Evolutionary conservation across 169 alveolate genomes (phyloP).

Genomic region (Cryptosporidium felis): DNA sequence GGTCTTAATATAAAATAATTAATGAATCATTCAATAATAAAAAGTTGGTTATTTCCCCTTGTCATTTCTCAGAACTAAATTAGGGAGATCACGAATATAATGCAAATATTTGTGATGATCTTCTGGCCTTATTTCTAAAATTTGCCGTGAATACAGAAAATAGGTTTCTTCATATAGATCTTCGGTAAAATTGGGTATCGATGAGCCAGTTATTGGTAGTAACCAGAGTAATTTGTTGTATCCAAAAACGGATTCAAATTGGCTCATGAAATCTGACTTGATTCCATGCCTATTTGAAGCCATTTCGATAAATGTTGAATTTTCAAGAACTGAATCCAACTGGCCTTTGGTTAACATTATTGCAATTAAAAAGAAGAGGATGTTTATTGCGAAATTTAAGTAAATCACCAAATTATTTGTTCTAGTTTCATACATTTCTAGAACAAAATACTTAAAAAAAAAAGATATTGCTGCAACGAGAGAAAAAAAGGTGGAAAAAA

Average conservation of each 20-base stretch:
- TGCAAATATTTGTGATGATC: neutral
- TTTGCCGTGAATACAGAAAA: neutral
- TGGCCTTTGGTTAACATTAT: constrained; percentile 58
- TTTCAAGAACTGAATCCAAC: constrained; percentile 51
- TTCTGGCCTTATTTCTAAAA: constrained; percentile 3
- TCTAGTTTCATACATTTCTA: neutral
- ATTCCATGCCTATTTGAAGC: constrained; percentile 65
- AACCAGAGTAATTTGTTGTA: constrained; percentile 60
- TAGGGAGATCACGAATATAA: no score
- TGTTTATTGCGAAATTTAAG: constrained; percentile 15
- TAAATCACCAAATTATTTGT: neutral
- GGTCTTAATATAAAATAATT: no score
- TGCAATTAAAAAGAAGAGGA: constrained; percentile 62
- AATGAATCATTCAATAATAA: no score
- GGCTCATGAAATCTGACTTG: neutral
- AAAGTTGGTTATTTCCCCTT: no score
- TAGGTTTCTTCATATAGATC: constrained; percentile 36
- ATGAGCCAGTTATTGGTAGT: constrained; percentile 57
- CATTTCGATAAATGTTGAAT: constrained; percentile 72
- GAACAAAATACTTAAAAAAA: neutral
- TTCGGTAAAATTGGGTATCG: constrained; percentile 65
- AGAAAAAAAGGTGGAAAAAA: constrained; percentile 29
- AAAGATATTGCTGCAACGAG: neutral
- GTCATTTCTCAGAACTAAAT: no score
- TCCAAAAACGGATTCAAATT: constrained; percentile 68